Evolutionary conservation across 805 yeast genomes (phyloP), one percentile per base, ranked within the genome.

Genomic region (Cyberlindnera petersonii): DNA sequence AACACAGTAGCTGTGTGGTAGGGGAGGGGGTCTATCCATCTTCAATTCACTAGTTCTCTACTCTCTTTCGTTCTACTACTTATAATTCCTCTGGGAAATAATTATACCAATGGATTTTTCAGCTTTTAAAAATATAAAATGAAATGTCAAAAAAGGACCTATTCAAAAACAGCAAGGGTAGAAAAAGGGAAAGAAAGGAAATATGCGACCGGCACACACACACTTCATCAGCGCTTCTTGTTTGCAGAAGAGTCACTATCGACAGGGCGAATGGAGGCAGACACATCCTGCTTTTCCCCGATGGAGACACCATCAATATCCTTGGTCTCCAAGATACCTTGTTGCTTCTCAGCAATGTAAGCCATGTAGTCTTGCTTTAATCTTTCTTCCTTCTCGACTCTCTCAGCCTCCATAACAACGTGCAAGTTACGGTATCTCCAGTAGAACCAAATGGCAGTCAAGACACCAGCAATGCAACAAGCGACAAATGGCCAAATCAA

Each of bases 401-500:
- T 42, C 34, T 50, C 56, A 13, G 31, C 11, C 11, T 43, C 50
- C 55, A 52, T 52, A 9, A 47, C 39, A 9, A 32, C 31, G 33
- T 52, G 53, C 29, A 52, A 38, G 26, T 52, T 37, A 14, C 43
- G 40, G 39, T 45, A 52, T n/a, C 26, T n/a, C 50, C 50, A 49
- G 27, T 47, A 79, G 77, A 84, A 84, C 24, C 66, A 28, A 41
- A 69, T 43, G 19, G 89, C 91, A 24, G 77, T 74, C 42, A 77
- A 48, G 50, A 77, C 64, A 49, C 84, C 73, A 9, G 83, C 70
- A 31, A 71, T 60, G 14, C 79, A 80, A 45, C 82, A 68, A 32
- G 84, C 85, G 34, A 75, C 67, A 60, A 76, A 84, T 53, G 76
- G 72, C 85, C 86, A 79, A 31, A 75, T 72, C 54, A 77, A 70